Evolutionary conservation across 2,329 filamentous ascomycete genomes (phyloP), one percentile per base, ranked within the genome.

Genomic region (Sarocladiaceae sp.): DNA sequence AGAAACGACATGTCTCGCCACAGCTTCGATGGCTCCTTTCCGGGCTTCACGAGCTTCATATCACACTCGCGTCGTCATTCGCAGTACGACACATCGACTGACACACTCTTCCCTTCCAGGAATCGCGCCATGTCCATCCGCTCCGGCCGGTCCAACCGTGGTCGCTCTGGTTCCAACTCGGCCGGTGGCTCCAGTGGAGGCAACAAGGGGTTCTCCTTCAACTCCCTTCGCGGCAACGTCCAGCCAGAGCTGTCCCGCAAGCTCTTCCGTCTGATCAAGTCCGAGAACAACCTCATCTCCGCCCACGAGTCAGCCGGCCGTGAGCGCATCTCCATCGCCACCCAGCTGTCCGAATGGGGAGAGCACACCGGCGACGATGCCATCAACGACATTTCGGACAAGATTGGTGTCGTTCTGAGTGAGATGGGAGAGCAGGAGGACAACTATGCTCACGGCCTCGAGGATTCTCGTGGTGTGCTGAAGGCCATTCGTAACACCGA

Each of bases 401-500:
- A 98, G 74, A 75, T 98, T 43, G 93, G 89, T 43, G 91, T 97
- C 31, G 72, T 98, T 55, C 72, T 98, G 48, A 85, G 86, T 18
- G 93, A 97, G 71, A 80, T 98, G 49, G 93, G 89, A 43, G 89
- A 95, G 66, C 89, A 95, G 65, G 93, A 98, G 63, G 90, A 96
- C 53, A 60, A 74, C 35, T 97, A 90, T 64, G 88, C 90, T 4
- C 84, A 91, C 63, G 82, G 83, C 40, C 65, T 98, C 45, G 93
- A 98, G 63, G 89, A 95, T 50, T 88, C 85, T 53, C 79, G 93
- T 40, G 76, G 72, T 26, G 68, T 88, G 19, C 72, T 98, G 63
- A 98, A 98, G 76, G 78, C 87, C 53, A 94, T 98, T 54, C 80
- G 93, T 53, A 95, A 98, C 65, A 96, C 89, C 12, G 93, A 98